These are phyloP conservation scores for Cicer pinnatifidum DNA, from an alignment of 306 rosid species.

Conservation along the genomic window DNA sequence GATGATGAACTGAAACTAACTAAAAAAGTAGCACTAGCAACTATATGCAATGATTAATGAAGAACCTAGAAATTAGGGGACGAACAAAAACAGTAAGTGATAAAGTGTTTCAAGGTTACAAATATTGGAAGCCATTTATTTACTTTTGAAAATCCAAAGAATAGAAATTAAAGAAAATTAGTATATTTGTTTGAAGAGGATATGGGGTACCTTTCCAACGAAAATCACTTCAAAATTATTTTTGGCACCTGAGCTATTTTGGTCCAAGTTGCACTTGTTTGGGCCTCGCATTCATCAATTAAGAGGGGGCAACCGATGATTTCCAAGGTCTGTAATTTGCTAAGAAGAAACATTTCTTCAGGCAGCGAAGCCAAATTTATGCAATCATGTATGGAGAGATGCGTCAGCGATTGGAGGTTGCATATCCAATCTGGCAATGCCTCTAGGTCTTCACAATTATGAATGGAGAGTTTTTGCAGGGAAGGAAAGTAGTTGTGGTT, in stretches of 20 bases:
- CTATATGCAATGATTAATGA: too few relatives aligned
- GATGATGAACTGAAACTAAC: too few relatives aligned
- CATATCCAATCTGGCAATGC: constrained; percentile 36
- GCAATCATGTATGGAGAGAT: neutral
- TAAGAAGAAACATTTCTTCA: constrained; percentile 16
- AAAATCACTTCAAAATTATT: neutral
- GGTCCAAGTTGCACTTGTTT: neutral
- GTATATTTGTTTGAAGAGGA: neutral
- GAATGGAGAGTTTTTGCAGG: neutral
- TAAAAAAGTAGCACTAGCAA: too few relatives aligned
- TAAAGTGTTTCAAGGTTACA: neutral
- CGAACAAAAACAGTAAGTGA: neutral
- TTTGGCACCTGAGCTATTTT: constrained; percentile 20
- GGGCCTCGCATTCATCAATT: neutral
- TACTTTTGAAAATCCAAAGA: neutral
- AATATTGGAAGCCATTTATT: neutral
- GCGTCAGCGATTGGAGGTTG: constrained; percentile 17
- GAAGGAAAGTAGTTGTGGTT: neutral
- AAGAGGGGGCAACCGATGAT: constrained; percentile 1
- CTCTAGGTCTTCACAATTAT: neutral
- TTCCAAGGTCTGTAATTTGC: constrained; percentile 20
- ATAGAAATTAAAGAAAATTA: neutral
- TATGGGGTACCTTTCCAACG: neutral
- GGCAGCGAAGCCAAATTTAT: neutral
- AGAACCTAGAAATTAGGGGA: too few relatives aligned